phyloP scores from a whole-genome alignment of 1,139 yeast genomes.

The Groenewaldozyma sp. region DNA sequence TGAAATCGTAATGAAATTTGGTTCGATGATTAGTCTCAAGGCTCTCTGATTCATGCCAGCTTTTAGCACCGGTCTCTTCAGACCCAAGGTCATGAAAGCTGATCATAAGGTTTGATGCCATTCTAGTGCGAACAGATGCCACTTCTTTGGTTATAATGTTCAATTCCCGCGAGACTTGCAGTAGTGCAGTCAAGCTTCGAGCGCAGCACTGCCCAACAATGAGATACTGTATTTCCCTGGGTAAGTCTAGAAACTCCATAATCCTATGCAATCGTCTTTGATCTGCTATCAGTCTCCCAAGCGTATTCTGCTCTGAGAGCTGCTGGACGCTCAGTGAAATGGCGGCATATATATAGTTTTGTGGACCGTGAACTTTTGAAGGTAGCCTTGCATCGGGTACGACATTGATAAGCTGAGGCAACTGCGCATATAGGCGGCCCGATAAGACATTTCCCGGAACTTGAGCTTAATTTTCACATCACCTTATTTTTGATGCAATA shows the following conservation, averaged over 20 bases:
- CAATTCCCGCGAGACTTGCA: conserved; percentile 10
- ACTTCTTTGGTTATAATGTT: conserved; percentile 14
- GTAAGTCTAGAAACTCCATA: conserved; percentile 8
- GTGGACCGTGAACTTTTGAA: too few species aligned
- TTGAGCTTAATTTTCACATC: too few species aligned
- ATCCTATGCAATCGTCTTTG: too few species aligned
- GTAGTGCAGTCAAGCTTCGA: conserved; percentile 10
- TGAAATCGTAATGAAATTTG: conserved; percentile 11
- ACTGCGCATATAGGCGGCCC: too few species aligned
- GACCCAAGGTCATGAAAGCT: conserved; percentile 3
- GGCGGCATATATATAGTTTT: too few species aligned
- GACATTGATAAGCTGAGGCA: too few species aligned
- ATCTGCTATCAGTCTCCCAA: too few species aligned
- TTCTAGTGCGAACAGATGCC: conserved; percentile 9
- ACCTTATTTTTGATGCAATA: too few species aligned
- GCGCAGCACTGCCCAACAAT: conserved; percentile 15
- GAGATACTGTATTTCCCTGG: conserved; percentile 13
- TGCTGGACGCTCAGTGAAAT: too few species aligned
- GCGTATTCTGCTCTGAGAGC: too few species aligned
- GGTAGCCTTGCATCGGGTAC: too few species aligned
- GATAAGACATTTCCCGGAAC: too few species aligned
- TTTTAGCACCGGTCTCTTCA: not conserved
- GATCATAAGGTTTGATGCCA: not conserved
- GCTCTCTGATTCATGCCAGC: conserved; percentile 8
- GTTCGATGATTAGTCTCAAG: conserved; percentile 12